Percentiles rank a stretch among this genome's conserved stretches.
Evolutionary conservation across 495 filamentous ascomycete species (phyloP).

Genomic region (Articulospora tetracladia): DNA sequence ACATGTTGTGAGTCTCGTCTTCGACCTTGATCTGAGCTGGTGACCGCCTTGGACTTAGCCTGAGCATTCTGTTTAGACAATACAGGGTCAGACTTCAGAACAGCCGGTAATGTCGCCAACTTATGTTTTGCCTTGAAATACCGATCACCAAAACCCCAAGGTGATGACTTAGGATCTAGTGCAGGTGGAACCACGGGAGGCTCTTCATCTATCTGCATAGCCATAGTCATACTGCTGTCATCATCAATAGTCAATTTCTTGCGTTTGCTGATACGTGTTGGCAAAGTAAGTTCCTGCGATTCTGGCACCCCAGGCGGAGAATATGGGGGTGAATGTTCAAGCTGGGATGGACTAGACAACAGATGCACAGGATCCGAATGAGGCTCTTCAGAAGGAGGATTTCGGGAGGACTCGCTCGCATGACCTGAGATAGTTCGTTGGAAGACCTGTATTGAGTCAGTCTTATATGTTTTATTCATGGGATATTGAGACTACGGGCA

Average conservation of each 20-base stretch:
- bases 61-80: too few species aligned
- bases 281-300: too few species aligned
- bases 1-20: too few species aligned
- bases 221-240: background rate
- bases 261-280: too few species aligned
- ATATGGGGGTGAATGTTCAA: background rate
- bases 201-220: background rate
- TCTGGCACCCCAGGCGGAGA: too few species aligned
- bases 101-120: background rate
- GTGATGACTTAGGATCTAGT: background rate
- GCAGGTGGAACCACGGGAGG: background rate
- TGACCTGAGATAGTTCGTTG: background rate
- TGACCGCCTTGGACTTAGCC: too few species aligned
- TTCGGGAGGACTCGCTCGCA: background rate
- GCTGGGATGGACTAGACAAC: too few species aligned
- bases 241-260: too few species aligned
- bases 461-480: background rate
- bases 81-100: too few species aligned
- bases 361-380: background rate
- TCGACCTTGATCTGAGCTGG: too few species aligned
- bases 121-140: background rate
- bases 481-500: too few species aligned
- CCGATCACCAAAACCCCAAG: background rate
- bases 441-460: background rate
- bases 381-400: background rate